phyloP scores from a whole-genome alignment of 371 early-diverging fungal genomes.

The Funneliformis caledonium region DNA sequence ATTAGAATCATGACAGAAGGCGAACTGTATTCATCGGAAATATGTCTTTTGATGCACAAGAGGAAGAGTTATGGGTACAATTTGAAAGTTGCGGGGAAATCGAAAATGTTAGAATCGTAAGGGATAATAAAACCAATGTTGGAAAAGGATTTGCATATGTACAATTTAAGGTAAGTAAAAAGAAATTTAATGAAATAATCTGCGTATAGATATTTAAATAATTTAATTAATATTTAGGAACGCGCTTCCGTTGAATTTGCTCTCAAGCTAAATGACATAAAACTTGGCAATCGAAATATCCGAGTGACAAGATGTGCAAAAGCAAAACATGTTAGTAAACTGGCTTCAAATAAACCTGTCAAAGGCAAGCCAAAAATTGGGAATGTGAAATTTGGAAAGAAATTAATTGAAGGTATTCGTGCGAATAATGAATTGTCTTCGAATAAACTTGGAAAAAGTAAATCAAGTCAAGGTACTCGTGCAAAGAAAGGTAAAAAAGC shows the following conservation, averaged over 20 bases:
- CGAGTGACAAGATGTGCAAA: conserved; percentile 64
- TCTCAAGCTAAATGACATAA: conserved; percentile 75
- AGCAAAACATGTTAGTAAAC: not conserved
- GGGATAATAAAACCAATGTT: conserved; percentile 86
- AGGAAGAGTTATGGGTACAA: conserved; percentile 85
- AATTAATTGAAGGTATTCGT: conserved; percentile 27
- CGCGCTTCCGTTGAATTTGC: conserved; percentile 77
- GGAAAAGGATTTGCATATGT: conserved; percentile 96
- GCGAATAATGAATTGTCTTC: conserved; percentile 16
- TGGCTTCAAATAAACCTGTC: no score
- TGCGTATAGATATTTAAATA: conserved; percentile 8
- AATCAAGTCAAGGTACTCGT: not conserved
- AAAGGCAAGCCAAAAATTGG: not conserved
- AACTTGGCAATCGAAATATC: conserved; percentile 63
- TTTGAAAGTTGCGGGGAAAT: conserved; percentile 86
- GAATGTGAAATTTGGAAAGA: conserved; percentile 8
- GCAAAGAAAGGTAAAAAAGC: not conserved
- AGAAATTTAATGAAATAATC: not conserved
- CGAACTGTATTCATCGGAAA: conserved; percentile 92
- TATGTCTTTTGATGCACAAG: conserved; percentile 83
- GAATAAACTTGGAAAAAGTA: not conserved
- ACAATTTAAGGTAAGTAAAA: conserved; percentile 60
- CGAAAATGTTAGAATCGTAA: conserved; percentile 83
- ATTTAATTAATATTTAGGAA: conserved; percentile 46
- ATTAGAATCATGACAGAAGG: conserved; percentile 73